Percentiles rank a stretch among this genome's conserved stretches.
Evolutionary conservation across 2,329 filamentous ascomycete species (phyloP).

Genomic region (Cryphonectria naterciae): DNA sequence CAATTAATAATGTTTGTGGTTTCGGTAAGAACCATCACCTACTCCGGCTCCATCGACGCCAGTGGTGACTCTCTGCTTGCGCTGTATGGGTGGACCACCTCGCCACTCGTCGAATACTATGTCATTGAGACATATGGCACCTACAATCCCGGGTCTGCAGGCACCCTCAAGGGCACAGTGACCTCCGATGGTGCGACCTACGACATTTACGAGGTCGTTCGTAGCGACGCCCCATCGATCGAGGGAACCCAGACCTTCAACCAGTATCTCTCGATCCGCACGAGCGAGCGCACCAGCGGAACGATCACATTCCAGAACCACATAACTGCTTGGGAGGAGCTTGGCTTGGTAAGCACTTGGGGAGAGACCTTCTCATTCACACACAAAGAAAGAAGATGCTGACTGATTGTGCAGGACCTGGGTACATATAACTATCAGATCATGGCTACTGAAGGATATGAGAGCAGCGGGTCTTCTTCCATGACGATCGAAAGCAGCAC

Average conservation of each 20-base stretch:
- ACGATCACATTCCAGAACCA: conserved; percentile 50
- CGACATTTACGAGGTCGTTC: conserved; percentile 32
- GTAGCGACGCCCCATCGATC: conserved; percentile 42
- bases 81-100: conserved; percentile 40
- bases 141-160: conserved; percentile 29
- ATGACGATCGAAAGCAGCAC: conserved; percentile 22
- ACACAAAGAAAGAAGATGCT: background rate
- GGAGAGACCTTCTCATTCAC: background rate
- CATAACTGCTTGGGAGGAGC: conserved; percentile 49
- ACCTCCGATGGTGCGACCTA: conserved; percentile 33
- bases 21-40: conserved; percentile 10
- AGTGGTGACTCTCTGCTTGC: conserved; percentile 19
- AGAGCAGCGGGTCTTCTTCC: conserved; percentile 41
- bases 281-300: conserved; percentile 47
- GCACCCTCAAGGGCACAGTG: conserved; percentile 28
- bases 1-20: background rate
- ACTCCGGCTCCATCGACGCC: conserved; percentile 15
- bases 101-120: conserved; percentile 39
- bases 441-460: conserved; percentile 47
- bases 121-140: conserved; percentile 35
- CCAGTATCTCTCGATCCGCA: conserved; percentile 50
- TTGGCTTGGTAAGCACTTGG: conserved; percentile 37
- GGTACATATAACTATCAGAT: conserved; percentile 52
- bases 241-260: conserved; percentile 47
- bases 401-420: conserved; percentile 34